Evolutionary conservation across 1,284 basidiomycete genomes (phyloP).

Genomic region (Malassezia sp.): DNA sequence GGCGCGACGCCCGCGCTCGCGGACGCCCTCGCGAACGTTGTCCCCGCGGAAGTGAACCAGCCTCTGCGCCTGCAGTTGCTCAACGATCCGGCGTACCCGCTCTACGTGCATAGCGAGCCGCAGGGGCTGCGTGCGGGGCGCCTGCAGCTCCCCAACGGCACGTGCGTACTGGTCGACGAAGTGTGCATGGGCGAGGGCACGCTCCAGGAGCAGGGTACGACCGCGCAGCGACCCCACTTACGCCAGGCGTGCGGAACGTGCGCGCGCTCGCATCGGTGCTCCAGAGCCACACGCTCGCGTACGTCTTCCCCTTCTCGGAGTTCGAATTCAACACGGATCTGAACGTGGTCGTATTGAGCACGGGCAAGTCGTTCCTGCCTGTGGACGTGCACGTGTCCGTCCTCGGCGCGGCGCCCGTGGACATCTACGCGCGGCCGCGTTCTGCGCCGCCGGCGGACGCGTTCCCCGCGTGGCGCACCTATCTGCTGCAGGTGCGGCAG

Average conservation of each 20-base stretch:
- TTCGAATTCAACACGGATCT: constrained; percentile 68
- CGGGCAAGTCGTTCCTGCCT: constrained; percentile 52
- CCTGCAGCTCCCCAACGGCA: constrained; percentile 61
- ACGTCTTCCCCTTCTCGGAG: constrained; percentile 64
- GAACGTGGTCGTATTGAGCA: constrained; percentile 56
- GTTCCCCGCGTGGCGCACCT: constrained; percentile 17
- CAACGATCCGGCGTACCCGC: constrained; percentile 50
- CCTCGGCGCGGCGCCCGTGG: background rate
- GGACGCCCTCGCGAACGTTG: constrained; percentile 49
- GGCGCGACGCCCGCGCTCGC: constrained; percentile 55
- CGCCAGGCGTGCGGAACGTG: constrained; percentile 56
- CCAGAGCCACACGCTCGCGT: constrained; percentile 60
- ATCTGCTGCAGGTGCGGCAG: constrained; percentile 16
- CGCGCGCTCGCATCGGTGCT: constrained; percentile 61
- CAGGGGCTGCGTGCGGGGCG: constrained; percentile 65
- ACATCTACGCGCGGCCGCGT: constrained; percentile 13
- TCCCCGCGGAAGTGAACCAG: constrained; percentile 54
- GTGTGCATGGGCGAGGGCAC: constrained; percentile 58
- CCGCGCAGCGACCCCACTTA: too few relatives aligned
- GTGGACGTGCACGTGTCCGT: constrained; percentile 35
- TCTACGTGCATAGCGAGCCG: constrained; percentile 54
- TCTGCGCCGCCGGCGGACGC: constrained; percentile 10
- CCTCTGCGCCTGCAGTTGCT: constrained; percentile 48
- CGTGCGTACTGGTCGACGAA: constrained; percentile 60
- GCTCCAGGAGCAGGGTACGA: constrained; percentile 56